phyloP scores from a whole-genome alignment of 2,329 filamentous ascomycete genomes.

The Aspergillus ruber region DNA sequence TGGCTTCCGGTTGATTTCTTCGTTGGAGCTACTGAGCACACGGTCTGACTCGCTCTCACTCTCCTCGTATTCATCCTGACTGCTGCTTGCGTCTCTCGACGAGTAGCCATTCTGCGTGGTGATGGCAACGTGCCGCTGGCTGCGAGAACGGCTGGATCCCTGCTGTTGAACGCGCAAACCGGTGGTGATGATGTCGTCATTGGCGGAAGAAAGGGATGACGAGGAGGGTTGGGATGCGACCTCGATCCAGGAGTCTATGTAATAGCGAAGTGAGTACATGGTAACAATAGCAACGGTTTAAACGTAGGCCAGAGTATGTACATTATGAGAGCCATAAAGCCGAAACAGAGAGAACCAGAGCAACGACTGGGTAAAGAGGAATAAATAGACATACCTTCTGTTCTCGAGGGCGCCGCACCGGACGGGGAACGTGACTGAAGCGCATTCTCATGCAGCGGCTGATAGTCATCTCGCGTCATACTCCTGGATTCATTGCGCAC shows the following conservation, averaged over 20 bases:
- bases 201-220: conserved; percentile 74
- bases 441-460: conserved; percentile 23
- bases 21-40: conserved; percentile 58
- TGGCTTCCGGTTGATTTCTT: conserved; percentile 41
- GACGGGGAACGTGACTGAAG: conserved; percentile 30
- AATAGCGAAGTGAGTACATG: conserved; percentile 42
- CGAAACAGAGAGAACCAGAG: conserved; percentile 4
- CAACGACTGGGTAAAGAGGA: conserved; percentile 2
- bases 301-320: conserved; percentile 7
- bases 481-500: conserved; percentile 27
- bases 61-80: conserved; percentile 91
- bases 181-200: conserved; percentile 85
- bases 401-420: conserved; percentile 32
- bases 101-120: conserved; percentile 36
- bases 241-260: conserved; percentile 90
- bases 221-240: conserved; percentile 88
- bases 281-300: conserved; percentile 3
- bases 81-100: conserved; percentile 54
- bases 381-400: conserved; percentile 34
- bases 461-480: conserved; percentile 29
- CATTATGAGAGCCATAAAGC: conserved; percentile 7
- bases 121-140: conserved; percentile 36
- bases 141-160: conserved; percentile 21
- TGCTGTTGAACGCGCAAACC: conserved; percentile 69
- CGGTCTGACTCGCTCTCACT: conserved; percentile 84